Evolutionary conservation across 2,329 filamentous ascomycete species (phyloP), one percentile per base, ranked within the genome.

Genomic region (Colletotrichum higginsianum): DNA sequence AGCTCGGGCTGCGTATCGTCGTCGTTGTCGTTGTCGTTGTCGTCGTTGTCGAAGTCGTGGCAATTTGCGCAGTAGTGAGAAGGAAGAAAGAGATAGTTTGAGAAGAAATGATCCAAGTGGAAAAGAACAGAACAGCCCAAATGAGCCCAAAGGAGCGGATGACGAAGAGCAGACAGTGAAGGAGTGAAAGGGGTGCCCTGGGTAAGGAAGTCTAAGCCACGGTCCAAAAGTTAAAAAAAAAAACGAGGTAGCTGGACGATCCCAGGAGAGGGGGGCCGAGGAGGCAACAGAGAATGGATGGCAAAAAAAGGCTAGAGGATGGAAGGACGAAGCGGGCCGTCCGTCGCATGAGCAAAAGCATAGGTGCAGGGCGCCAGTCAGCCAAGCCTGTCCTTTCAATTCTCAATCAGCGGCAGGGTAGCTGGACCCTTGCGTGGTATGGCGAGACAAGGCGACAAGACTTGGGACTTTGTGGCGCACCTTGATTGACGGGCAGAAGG

Each of bases 141-240:
- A 38, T 0, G 9, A 38, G 35, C 35, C 35, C 35, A 40, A 66
- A 66, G 66, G 38, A 61, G 46, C 23, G 56, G 21, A 13, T 42
- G 50, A 30, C n/a, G 35, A 57, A 57, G 53, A 38, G 9, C 9
- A 35, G 40, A 30, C 9, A 23, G 15, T 13, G 26, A 68, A 62
- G 12, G 26, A 62, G 46, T 23, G 26, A 38, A 40, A 12, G 47
- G 57, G 65, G 23, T 63, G 57, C 40, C 50, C 64, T 55, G 46
- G 65, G 23, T 50, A 46, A 50, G 50, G 38, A 50, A 23, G 26
- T 50, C 38, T 23, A 47, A 58, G 61, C 61, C 16, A 55, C 58
- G 23, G 61, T 11, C n/a, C 46, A 16, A 47, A 50, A 18, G 58
- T 23, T 13, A 50, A 61, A 50, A 38, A 23, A 23, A 23, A 47